Conservation (phyloP, 2,329 filamentous ascomycete species). For the Chrysoporthe cubensis region DNA sequence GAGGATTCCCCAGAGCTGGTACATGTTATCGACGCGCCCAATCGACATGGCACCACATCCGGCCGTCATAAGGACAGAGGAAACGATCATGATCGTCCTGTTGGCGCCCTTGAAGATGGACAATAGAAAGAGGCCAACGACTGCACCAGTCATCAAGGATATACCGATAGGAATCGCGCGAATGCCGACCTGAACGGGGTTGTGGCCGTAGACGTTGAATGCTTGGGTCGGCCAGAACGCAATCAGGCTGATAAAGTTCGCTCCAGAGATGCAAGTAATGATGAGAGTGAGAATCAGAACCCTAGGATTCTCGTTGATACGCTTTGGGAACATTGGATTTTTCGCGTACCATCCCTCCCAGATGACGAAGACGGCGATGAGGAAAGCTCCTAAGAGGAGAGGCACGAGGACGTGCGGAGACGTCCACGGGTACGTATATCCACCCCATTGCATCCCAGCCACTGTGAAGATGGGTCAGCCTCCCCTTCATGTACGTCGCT, state of each 20-base stretch:
- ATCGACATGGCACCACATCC: conserved; percentile 60
- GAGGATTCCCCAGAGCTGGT: conserved; percentile 60
- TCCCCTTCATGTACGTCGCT: too few relatives aligned
- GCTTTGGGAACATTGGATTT: conserved; percentile 48
- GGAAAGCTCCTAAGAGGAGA: conserved; percentile 44
- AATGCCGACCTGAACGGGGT: conserved; percentile 66
- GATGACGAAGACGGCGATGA: conserved; percentile 42
- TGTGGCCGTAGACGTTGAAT: conserved; percentile 68
- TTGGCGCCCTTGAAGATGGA: conserved; percentile 61
- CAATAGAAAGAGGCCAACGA: conserved; percentile 61
- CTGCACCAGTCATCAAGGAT: conserved; percentile 64
- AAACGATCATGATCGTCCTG: conserved; percentile 61
- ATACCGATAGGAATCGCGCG: conserved; percentile 68
- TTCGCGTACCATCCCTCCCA: conserved; percentile 44
- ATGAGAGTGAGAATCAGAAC: conserved; percentile 57
- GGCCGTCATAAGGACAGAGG: conserved; percentile 67
- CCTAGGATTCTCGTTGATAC: conserved; percentile 48
- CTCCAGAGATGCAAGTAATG: conserved; percentile 63
- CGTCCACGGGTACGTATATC: conserved; percentile 43
- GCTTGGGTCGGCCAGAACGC: conserved; percentile 68
- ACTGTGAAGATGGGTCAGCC: conserved; percentile 35
- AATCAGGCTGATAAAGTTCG: conserved; percentile 60
- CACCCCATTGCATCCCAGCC: conserved; percentile 49
- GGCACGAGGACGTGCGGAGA: conserved; percentile 44
- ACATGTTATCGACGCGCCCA: conserved; percentile 55